Evolutionary conservation across 192 early-diverging fungal species (phyloP).

Genomic region (Backusella tuberculispora): DNA sequence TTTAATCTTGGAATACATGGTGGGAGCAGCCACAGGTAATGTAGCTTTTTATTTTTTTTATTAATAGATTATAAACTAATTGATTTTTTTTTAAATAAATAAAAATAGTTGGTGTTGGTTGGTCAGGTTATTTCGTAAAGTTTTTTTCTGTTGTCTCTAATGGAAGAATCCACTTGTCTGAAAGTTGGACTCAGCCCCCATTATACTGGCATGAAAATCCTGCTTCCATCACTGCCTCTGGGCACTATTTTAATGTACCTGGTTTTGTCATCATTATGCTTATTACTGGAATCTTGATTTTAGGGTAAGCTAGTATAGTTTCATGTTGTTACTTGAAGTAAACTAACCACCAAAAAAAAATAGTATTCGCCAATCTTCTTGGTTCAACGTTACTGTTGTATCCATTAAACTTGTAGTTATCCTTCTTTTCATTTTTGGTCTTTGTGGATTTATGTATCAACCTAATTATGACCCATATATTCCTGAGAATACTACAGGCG

Average conservation of each 20-base stretch:
- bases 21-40: slow-evolving; percentile 74
- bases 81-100: neutral
- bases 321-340: neutral
- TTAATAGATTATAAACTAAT: neutral
- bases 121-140: slow-evolving; percentile 81
- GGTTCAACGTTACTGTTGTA: slow-evolving; percentile 75
- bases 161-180: slow-evolving; percentile 43
- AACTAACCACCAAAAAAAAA: neutral
- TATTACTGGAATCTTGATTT: slow-evolving; percentile 65
- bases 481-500: slow-evolving; percentile 49
- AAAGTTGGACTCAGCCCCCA: slow-evolving; percentile 69
- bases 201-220: slow-evolving; percentile 65
- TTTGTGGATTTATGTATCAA: slow-evolving; percentile 68
- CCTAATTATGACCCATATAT: slow-evolving; percentile 82
- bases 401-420: slow-evolving; percentile 75
- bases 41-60: neutral
- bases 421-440: slow-evolving; percentile 80
- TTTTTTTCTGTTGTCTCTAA: slow-evolving; percentile 69
- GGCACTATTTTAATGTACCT: slow-evolving; percentile 73
- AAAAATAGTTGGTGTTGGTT: slow-evolving; percentile 69
- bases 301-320: slow-evolving; percentile 51
- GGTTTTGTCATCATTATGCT: slow-evolving; percentile 70
- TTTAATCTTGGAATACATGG: slow-evolving; percentile 86
- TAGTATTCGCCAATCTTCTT: slow-evolving; percentile 68
- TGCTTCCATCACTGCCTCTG: slow-evolving; percentile 38